Percentiles rank a stretch among this genome's conserved stretches.
phyloP scores from a whole-genome alignment of 305 asterid species.

The Lippia alba region DNA sequence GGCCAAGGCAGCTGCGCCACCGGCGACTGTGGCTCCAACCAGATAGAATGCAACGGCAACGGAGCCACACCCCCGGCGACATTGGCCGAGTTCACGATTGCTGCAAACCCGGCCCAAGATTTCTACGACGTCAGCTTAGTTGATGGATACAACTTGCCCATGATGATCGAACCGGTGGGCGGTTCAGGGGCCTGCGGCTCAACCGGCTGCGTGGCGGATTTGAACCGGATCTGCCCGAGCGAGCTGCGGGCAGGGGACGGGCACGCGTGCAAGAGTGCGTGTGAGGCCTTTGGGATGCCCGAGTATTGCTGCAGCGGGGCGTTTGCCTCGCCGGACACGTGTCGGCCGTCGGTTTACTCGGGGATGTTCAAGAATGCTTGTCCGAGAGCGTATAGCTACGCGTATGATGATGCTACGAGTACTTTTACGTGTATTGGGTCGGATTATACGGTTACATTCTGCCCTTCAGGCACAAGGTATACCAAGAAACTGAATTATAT shows the following conservation, averaged over 20 bases:
- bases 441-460: conserved; percentile 52
- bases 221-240: conserved; percentile 55
- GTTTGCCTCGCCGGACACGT: conserved; percentile 49
- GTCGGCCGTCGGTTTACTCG: conserved; percentile 54
- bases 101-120: conserved; percentile 34
- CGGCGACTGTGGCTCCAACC: conserved; percentile 59
- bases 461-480: conserved; percentile 52
- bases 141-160: conserved; percentile 54
- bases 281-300: conserved; percentile 53
- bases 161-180: conserved; percentile 47
- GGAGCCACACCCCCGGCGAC: conserved; percentile 59
- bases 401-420: conserved; percentile 60
- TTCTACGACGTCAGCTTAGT: conserved; percentile 60
- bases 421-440: conserved; percentile 57
- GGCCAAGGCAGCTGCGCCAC: conserved; percentile 47
- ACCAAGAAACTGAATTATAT: neutral
- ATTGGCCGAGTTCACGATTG: conserved; percentile 55
- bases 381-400: conserved; percentile 59
- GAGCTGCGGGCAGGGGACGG: conserved; percentile 55
- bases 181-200: conserved; percentile 51
- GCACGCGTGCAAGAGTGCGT: conserved; percentile 58
- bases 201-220: conserved; percentile 51
- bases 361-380: conserved; percentile 50
- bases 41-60: conserved; percentile 53
- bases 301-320: conserved; percentile 58